These are phyloP conservation scores for Scalesia atractyloides DNA, from an alignment of 129 eudicot genomes.

Conservation along the genomic window DNA sequence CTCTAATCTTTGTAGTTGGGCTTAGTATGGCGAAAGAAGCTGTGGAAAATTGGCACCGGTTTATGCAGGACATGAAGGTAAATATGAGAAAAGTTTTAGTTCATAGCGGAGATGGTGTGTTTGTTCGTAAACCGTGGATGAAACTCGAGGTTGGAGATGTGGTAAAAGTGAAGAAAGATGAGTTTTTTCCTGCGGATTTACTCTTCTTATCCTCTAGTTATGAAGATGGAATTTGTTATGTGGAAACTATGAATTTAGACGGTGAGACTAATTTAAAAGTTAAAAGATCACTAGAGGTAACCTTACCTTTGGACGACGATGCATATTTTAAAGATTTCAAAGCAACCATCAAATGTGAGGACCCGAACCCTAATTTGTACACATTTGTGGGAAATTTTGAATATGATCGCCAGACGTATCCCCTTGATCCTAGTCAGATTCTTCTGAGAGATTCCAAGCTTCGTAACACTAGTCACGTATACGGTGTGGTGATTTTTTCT, in stretches of 20 bases:
- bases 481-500: slow-evolving; percentile 50
- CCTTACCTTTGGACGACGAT: slow-evolving; percentile 44
- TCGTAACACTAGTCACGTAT: slow-evolving; percentile 43
- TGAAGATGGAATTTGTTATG: slow-evolving; percentile 64
- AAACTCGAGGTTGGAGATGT: slow-evolving; percentile 48
- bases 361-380: slow-evolving; percentile 51
- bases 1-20: slow-evolving; percentile 46
- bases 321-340: slow-evolving; percentile 36
- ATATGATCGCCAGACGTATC: slow-evolving; percentile 34
- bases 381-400: slow-evolving; percentile 50
- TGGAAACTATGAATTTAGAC: slow-evolving; percentile 56
- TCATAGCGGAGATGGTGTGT: slow-evolving; percentile 41
- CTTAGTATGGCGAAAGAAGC: slow-evolving; percentile 53
- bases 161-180: slow-evolving; percentile 53
- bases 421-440: slow-evolving; percentile 47
- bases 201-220: slow-evolving; percentile 48
- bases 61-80: slow-evolving; percentile 55
- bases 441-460: slow-evolving; percentile 54
- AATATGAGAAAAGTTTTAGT: slow-evolving; percentile 46
- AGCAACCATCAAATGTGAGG: slow-evolving; percentile 49
- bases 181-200: slow-evolving; percentile 52
- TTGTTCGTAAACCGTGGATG: slow-evolving; percentile 47
- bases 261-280: slow-evolving; percentile 56
- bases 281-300: slow-evolving; percentile 48
- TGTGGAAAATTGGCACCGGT: slow-evolving; percentile 48